Evolutionary conservation across 768 basidiomycete genomes (phyloP).

Genomic region (Calocybe cyanea): DNA sequence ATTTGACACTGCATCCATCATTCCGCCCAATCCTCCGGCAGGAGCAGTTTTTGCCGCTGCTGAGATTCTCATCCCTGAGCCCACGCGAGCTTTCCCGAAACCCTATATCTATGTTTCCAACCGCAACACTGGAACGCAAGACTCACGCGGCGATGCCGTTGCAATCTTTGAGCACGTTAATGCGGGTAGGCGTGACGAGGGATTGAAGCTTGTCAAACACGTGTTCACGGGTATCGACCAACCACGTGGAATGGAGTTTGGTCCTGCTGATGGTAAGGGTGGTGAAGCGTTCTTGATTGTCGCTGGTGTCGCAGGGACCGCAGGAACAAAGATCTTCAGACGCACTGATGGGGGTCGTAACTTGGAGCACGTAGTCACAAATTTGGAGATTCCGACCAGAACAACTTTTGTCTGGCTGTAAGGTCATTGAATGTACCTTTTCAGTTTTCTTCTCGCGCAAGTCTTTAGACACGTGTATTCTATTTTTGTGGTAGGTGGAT

Average conservation of each 20-base stretch:
- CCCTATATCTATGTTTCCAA: constrained; percentile 67
- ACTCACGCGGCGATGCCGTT: constrained; percentile 56
- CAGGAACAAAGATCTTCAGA: constrained; percentile 51
- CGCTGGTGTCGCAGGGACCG: constrained; percentile 46
- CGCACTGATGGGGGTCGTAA: constrained; percentile 48
- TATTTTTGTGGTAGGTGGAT: neutral
- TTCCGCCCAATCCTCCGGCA: constrained; percentile 38
- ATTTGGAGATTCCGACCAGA: constrained; percentile 46
- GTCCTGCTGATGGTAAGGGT: constrained; percentile 38
- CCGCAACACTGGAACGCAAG: constrained; percentile 49
- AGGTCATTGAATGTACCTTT: neutral
- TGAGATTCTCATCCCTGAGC: constrained; percentile 59
- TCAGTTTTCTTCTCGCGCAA: too few relatives aligned
- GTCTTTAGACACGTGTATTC: neutral
- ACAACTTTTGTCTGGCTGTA: constrained; percentile 49
- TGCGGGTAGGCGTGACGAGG: constrained; percentile 16
- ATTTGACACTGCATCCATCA: constrained; percentile 46
- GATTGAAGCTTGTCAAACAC: constrained; percentile 36
- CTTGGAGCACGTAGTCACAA: constrained; percentile 47
- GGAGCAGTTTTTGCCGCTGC: constrained; percentile 48
- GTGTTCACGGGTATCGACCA: constrained; percentile 63
- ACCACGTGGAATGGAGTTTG: constrained; percentile 64
- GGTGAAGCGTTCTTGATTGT: constrained; percentile 53
- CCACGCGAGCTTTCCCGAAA: constrained; percentile 40
- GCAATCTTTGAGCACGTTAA: constrained; percentile 50